Evolutionary conservation across 2,329 filamentous ascomycete species (phyloP).

Genomic region (Aspergillus brunneoviolaceus): DNA sequence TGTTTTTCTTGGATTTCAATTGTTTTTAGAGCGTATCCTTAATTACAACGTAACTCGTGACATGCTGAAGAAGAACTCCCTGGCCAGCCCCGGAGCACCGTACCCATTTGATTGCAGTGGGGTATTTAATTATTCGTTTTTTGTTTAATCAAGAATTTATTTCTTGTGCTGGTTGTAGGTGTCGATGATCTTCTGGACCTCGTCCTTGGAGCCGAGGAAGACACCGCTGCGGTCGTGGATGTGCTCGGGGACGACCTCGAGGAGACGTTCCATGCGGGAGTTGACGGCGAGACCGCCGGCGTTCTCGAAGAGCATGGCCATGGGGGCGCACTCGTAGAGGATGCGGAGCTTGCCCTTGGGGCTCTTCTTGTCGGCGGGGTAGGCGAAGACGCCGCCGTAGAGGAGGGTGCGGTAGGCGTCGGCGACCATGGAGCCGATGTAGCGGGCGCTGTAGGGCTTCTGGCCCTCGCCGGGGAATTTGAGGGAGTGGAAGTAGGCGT

Average conservation of each 20-base stretch:
- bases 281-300: slow-evolving; percentile 91
- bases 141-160: slow-evolving; percentile 16
- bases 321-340: slow-evolving; percentile 95
- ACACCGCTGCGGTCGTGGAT: slow-evolving; percentile 97
- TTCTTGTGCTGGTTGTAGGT: slow-evolving; percentile 62
- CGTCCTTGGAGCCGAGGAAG: slow-evolving; percentile 91
- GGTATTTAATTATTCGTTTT: neutral
- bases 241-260: slow-evolving; percentile 82
- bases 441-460: slow-evolving; percentile 92
- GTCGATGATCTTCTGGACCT: slow-evolving; percentile 91
- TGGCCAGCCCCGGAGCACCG: neutral
- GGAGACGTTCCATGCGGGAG: slow-evolving; percentile 86
- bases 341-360: slow-evolving; percentile 98
- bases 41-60: neutral
- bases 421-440: slow-evolving; percentile 98
- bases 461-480: slow-evolving; percentile 70
- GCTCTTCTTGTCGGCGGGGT: slow-evolving; percentile 96
- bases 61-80: neutral
- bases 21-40: neutral
- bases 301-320: slow-evolving; percentile 99
- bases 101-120: neutral
- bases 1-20: neutral
- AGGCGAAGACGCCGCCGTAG: slow-evolving; percentile 96
- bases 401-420: slow-evolving; percentile 94
- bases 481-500: slow-evolving; percentile 83